Evolutionary conservation across 2,329 filamentous ascomycete genomes (phyloP), one percentile per base, ranked within the genome.

Genomic region (Didymella segeticola): DNA sequence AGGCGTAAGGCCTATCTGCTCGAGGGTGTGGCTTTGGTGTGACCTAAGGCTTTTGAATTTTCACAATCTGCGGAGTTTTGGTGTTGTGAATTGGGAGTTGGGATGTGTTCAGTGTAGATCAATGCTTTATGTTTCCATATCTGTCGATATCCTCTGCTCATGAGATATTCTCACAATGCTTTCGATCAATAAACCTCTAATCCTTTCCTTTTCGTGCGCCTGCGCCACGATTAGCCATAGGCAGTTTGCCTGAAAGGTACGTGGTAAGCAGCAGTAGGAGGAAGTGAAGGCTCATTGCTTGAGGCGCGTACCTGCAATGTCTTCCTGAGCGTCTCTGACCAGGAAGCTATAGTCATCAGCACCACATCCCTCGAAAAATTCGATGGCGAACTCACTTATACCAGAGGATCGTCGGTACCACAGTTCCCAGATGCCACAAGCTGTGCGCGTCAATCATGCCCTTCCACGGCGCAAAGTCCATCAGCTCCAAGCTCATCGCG

Each of bases 391-490:
- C 91, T 82, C 79, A 98, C 93, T 89, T 92, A 75, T 99, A 99
- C 90, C 90, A 97, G 80, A 96, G 83, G 43, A 95, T 80, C 0
- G 91, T 91, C 9, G 95, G 95, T 26, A 84, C 83, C 43, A 99
- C 93, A 0, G 95, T 99, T 51, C 93, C 91, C 57, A 96, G 73
- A 82, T 99, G 95, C 95, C 95, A 99, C 59, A 99, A 75, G 68
- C 90, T 93, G 78, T 99, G 95, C 4, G 95, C 95, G 80, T 99
- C 95, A 43, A 99, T 77, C 74, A 89, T 86, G 7, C 91, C 90
- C 73, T 84, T 82, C 77, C 90, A 83, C 2, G 95, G 95, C 47
- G 95, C 86, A 68, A 99, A 99, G 75, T 99, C 95, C 60, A 98
- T 85, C 64, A 99, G 75, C 79, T 99, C 95, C 75, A 99, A 80